Percentiles rank a stretch among this genome's conserved stretches.
These are phyloP conservation scores for Saccharomycopsis selenospora DNA, from an alignment of 805 yeast genomes.

Conservation along the genomic window DNA sequence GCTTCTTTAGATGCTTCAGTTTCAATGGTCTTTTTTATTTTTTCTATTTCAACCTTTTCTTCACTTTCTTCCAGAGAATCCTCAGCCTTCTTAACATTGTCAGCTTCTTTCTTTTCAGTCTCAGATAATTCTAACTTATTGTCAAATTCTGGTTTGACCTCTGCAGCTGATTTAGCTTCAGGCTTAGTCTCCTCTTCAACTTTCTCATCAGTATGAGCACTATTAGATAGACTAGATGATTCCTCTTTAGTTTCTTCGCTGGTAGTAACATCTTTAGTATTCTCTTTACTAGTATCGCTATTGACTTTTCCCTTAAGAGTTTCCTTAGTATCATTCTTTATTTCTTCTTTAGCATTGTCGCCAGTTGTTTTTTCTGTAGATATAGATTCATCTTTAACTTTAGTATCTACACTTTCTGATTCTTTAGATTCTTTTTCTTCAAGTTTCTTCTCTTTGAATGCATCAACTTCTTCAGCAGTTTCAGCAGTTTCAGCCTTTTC, in stretches of 20 bases:
- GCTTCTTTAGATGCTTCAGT: neutral
- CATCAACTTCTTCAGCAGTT: neutral
- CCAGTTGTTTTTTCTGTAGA: neutral
- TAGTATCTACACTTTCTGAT: neutral
- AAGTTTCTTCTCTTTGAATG: too few species aligned
- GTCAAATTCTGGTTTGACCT: neutral
- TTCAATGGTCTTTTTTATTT: neutral
- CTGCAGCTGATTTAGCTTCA: neutral
- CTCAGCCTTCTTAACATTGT: neutral
- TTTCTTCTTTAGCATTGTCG: neutral
- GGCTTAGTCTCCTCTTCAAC: neutral
- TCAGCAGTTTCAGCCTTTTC: neutral
- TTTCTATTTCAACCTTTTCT: neutral
- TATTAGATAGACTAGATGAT: too few species aligned
- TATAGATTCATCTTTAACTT: neutral
- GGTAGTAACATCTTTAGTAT: neutral
- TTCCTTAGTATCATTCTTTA: neutral
- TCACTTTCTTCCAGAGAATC: neutral
- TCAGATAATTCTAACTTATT: neutral
- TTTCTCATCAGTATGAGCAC: neutral
- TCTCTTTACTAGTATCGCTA: neutral
- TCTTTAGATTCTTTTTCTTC: neutral
- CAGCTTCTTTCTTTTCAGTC: neutral
- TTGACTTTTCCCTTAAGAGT: neutral
- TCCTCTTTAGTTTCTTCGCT: conserved; percentile 9